Conservation (phyloP, 2,329 filamentous ascomycete genomes). For the Pseudopyricularia javanii region DNA sequence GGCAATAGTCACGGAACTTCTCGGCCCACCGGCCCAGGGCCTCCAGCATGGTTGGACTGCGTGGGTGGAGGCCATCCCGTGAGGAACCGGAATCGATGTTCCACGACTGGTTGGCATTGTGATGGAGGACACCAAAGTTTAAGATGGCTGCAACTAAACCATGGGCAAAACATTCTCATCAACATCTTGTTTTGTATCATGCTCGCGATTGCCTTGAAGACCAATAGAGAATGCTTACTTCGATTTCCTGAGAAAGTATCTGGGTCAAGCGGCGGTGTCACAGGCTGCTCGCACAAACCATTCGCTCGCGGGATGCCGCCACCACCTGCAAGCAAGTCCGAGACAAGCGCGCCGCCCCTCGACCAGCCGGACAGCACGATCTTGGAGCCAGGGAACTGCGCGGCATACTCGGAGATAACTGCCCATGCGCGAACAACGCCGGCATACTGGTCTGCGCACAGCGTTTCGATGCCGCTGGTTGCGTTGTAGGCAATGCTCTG, state of each 20-base stretch:
- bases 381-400: slow-evolving; percentile 24
- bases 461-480: slow-evolving; percentile 16
- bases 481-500: slow-evolving; percentile 10
- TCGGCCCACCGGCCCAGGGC: background rate
- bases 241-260: slow-evolving; percentile 16
- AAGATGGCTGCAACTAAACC: slow-evolving; percentile 16
- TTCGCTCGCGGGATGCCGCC: slow-evolving; percentile 20
- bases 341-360: slow-evolving; percentile 24
- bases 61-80: slow-evolving; percentile 15
- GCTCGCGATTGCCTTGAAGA: background rate
- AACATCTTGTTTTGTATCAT: background rate
- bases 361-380: slow-evolving; percentile 28
- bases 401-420: slow-evolving; percentile 25
- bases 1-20: background rate
- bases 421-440: slow-evolving; percentile 11
- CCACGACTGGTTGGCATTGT: slow-evolving; percentile 21
- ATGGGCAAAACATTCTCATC: background rate
- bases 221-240: slow-evolving; percentile 13
- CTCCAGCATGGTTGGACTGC: slow-evolving; percentile 13
- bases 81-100: slow-evolving; percentile 17
- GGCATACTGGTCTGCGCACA: slow-evolving; percentile 7
- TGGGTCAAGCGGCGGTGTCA: slow-evolving; percentile 14
- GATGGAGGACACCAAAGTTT: slow-evolving; percentile 20
- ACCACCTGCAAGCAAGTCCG: slow-evolving; percentile 21
- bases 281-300: slow-evolving; percentile 12